Evolutionary conservation across 2,329 filamentous ascomycete genomes (phyloP).

Genomic region (Aureobasidium sp.): DNA sequence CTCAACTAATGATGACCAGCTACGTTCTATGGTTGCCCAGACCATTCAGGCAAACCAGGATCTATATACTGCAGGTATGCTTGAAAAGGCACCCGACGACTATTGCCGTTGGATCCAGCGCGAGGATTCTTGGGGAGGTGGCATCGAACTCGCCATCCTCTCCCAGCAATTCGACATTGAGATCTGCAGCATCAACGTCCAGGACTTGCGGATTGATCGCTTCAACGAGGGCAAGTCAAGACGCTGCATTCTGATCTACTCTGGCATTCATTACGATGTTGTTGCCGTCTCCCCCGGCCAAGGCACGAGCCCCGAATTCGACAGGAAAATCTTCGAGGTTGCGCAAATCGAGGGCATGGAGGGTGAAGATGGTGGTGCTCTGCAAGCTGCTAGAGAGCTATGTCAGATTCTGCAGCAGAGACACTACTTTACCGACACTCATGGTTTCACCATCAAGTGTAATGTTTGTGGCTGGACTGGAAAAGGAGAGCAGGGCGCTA

Average conservation of each 20-base stretch:
- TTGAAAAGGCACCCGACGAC: conserved; percentile 61
- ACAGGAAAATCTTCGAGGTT: conserved; percentile 67
- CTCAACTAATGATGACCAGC: conserved; percentile 20
- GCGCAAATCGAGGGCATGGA: conserved; percentile 26
- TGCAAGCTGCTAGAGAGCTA: conserved; percentile 52
- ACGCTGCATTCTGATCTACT: conserved; percentile 79
- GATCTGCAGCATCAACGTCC: conserved; percentile 77
- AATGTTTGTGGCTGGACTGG: conserved; percentile 65
- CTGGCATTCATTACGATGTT: conserved; percentile 88
- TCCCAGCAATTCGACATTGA: conserved; percentile 80
- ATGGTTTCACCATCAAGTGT: conserved; percentile 71
- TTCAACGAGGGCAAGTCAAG: conserved; percentile 69
- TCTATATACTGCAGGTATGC: conserved; percentile 66
- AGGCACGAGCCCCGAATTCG: conserved; percentile 62
- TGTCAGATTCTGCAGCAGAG: conserved; percentile 56
- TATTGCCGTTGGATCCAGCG: conserved; percentile 80
- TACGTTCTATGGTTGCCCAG: conserved; percentile 71
- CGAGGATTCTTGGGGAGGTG: conserved; percentile 81
- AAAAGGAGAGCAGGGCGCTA: conserved; percentile 57
- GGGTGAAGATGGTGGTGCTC: conserved; percentile 44
- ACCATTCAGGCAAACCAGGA: conserved; percentile 68
- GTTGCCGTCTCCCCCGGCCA: conserved; percentile 66
- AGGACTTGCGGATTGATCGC: conserved; percentile 58
- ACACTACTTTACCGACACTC: conserved; percentile 85
- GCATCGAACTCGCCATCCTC: conserved; percentile 80